Conservation (phyloP, 1,139 yeast genomes). For the Geotrichum aggregatum region DNA sequence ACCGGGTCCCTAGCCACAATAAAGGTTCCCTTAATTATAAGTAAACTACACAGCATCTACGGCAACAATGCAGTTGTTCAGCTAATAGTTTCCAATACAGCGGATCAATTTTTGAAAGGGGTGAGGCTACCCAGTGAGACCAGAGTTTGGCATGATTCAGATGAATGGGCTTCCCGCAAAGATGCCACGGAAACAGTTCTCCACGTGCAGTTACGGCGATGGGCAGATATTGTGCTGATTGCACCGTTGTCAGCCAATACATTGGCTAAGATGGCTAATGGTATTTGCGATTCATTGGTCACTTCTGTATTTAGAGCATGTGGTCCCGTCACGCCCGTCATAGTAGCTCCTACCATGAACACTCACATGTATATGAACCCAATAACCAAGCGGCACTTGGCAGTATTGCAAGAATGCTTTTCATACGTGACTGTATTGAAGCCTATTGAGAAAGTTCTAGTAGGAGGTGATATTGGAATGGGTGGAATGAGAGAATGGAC, state of each 20-base stretch:
- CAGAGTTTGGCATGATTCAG: slow-evolving; percentile 89
- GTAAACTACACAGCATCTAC: slow-evolving; percentile 70
- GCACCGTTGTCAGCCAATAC: slow-evolving; percentile 95
- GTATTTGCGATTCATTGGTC: slow-evolving; percentile 81
- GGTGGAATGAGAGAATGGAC: slow-evolving; percentile 99
- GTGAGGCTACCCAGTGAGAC: slow-evolving; percentile 74
- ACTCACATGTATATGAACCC: slow-evolving; percentile 95
- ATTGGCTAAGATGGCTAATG: slow-evolving; percentile 82
- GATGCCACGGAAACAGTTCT: slow-evolving; percentile 63
- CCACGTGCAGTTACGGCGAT: slow-evolving; percentile 82
- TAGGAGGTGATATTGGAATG: slow-evolving; percentile 93
- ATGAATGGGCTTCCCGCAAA: slow-evolving; percentile 64
- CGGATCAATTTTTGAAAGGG: slow-evolving; percentile 76
- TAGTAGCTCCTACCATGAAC: slow-evolving; percentile 96
- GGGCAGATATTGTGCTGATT: slow-evolving; percentile 91
- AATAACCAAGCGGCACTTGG: slow-evolving; percentile 76
- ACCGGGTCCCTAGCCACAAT: slow-evolving; percentile 96
- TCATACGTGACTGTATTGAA: slow-evolving; percentile 74
- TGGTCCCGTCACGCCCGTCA: slow-evolving; percentile 78
- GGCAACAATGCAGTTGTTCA: slow-evolving; percentile 72
- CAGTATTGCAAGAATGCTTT: slow-evolving; percentile 55
- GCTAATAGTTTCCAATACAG: slow-evolving; percentile 74
- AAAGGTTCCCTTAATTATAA: slow-evolving; percentile 80
- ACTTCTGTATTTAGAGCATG: slow-evolving; percentile 82
- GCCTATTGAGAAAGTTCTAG: slow-evolving; percentile 89